These are phyloP conservation scores for Xanthoconium purpureum DNA, from an alignment of 768 basidiomycete genomes.

Conservation along the genomic window DNA sequence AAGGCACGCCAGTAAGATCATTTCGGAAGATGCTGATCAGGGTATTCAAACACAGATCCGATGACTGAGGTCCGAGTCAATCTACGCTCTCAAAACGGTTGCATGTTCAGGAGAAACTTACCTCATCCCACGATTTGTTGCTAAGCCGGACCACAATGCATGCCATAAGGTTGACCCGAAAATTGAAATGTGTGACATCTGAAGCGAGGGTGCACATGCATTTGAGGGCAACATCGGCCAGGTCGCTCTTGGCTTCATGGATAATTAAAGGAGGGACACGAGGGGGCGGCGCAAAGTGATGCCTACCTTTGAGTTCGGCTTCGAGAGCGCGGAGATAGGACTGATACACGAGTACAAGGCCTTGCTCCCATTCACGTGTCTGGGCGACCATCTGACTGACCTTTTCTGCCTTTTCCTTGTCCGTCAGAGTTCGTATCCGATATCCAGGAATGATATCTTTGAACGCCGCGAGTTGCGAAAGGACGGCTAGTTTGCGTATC, in stretches of 20 bases:
- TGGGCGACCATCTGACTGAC: slow-evolving; percentile 89
- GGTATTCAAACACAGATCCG: slow-evolving; percentile 79
- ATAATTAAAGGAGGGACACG: slow-evolving; percentile 19
- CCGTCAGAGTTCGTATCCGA: slow-evolving; percentile 87
- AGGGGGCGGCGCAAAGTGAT: slow-evolving; percentile 19
- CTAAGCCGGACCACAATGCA: slow-evolving; percentile 81
- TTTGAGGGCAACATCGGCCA: slow-evolving; percentile 68
- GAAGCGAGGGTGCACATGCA: slow-evolving; percentile 85
- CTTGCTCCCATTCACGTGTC: slow-evolving; percentile 94
- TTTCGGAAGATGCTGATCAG: slow-evolving; percentile 78
- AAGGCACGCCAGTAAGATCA: slow-evolving; percentile 77
- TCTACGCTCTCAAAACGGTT: slow-evolving; percentile 4
- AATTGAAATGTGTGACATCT: slow-evolving; percentile 95
- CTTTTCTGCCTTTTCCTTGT: slow-evolving; percentile 87
- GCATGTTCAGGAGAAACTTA: slow-evolving; percentile 36
- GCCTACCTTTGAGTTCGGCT: slow-evolving; percentile 72
- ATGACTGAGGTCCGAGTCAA: slow-evolving; percentile 51
- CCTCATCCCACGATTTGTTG: slow-evolving; percentile 85
- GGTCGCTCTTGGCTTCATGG: slow-evolving; percentile 55
- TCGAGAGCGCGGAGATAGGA: slow-evolving; percentile 83
- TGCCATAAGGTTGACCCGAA: slow-evolving; percentile 87
- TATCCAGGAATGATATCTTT: slow-evolving; percentile 96
- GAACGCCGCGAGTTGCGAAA: slow-evolving; percentile 91
- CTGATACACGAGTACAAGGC: slow-evolving; percentile 85
- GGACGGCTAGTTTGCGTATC: slow-evolving; percentile 83